These are phyloP conservation scores for Cercospora sojina DNA, from an alignment of 2,329 filamentous ascomycete genomes.

Conservation along the genomic window DNA sequence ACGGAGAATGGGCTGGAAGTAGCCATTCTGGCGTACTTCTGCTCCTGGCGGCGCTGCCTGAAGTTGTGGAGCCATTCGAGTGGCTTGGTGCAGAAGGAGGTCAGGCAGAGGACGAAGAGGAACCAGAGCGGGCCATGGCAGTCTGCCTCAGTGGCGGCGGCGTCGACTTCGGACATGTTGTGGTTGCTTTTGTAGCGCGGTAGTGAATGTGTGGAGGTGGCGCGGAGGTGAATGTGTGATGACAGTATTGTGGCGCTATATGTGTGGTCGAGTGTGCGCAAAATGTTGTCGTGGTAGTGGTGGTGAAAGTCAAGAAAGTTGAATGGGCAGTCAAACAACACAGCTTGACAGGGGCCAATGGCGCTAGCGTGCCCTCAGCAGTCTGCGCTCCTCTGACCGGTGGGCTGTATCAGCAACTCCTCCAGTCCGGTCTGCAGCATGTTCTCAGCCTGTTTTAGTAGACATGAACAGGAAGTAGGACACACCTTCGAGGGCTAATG, in stretches of 20 bases:
- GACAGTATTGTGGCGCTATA: not conserved
- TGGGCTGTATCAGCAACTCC: not conserved
- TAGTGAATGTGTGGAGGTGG: not conserved
- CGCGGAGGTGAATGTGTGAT: not conserved
- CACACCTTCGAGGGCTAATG: not conserved
- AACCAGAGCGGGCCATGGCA: not conserved
- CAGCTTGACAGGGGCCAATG: not conserved
- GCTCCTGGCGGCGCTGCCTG: not conserved
- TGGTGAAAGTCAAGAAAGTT: not conserved
- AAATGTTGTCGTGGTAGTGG: not conserved
- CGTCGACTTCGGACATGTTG: not conserved
- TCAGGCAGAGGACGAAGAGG: not conserved
- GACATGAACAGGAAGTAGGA: not conserved
- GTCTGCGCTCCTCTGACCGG: not conserved
- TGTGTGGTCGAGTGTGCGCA: not conserved
- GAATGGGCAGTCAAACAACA: not conserved
- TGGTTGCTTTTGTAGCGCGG: not conserved
- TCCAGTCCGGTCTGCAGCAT: not conserved
- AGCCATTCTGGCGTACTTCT: not conserved
- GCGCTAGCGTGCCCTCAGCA: not conserved
- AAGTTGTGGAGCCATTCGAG: not conserved
- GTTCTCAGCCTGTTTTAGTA: not conserved
- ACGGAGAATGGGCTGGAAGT: not conserved
- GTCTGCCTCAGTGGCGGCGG: not conserved
- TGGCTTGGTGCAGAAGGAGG: not conserved